Percentiles rank a stretch among this genome's conserved stretches.
Conservation (phyloP, 2,329 filamentous ascomycete genomes). For the Paecilomyces niveus region DNA sequence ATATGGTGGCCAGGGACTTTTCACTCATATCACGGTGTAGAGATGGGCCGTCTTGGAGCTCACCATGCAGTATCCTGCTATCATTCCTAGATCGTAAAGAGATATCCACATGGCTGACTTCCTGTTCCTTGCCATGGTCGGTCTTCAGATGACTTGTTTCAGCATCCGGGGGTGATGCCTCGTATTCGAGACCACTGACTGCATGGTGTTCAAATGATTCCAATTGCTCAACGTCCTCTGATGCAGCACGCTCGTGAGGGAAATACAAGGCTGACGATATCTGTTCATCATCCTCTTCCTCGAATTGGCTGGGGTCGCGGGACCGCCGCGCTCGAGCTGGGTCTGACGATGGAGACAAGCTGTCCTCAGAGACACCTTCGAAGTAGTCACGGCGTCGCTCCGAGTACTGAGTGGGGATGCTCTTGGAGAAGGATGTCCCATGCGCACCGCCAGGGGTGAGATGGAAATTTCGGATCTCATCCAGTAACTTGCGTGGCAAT, state of each 20-base stretch:
- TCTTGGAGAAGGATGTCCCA: slow-evolving; percentile 39
- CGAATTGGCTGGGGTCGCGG: slow-evolving; percentile 24
- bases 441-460: slow-evolving; percentile 41
- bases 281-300: slow-evolving; percentile 56
- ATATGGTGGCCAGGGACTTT: slow-evolving; percentile 27
- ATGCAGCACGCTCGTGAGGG: slow-evolving; percentile 49
- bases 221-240: slow-evolving; percentile 21
- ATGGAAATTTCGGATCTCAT: slow-evolving; percentile 52
- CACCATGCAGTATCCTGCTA: slow-evolving; percentile 55
- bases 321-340: slow-evolving; percentile 16
- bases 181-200: not conserved
- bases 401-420: slow-evolving; percentile 30
- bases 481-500: slow-evolving; percentile 45
- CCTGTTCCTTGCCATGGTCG: slow-evolving; percentile 13
- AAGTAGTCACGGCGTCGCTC: slow-evolving; percentile 26
- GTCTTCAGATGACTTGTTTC: not conserved
- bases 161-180: not conserved
- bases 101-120: slow-evolving; percentile 52
- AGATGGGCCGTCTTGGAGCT: slow-evolving; percentile 39
- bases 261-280: slow-evolving; percentile 60
- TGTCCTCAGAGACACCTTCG: slow-evolving; percentile 8
- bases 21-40: slow-evolving; percentile 31
- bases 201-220: slow-evolving; percentile 14
- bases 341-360: slow-evolving; percentile 14
- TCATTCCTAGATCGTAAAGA: slow-evolving; percentile 55